These are phyloP conservation scores for Diaporthe helianthi DNA, from an alignment of 2,329 filamentous ascomycete genomes.

Conservation along the genomic window DNA sequence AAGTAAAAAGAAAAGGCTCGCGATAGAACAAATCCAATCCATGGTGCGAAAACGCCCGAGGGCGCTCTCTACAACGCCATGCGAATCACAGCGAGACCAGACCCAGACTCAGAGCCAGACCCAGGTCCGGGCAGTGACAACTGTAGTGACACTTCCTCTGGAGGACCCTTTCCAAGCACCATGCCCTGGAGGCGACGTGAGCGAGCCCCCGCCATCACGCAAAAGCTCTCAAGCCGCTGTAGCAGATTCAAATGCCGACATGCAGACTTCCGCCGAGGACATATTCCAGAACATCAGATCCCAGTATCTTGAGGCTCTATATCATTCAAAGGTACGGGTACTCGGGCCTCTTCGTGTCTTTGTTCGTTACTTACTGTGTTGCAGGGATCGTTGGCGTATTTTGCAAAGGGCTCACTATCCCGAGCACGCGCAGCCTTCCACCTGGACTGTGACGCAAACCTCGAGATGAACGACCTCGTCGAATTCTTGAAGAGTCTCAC, in stretches of 20 bases:
- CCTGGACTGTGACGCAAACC: constrained; percentile 64
- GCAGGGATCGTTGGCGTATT: constrained; percentile 80
- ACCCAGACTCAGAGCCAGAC: constrained; percentile 33
- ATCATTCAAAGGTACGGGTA: constrained; percentile 64
- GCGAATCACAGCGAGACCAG: constrained; percentile 39
- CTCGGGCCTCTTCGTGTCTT: background rate
- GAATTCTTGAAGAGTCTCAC: constrained; percentile 73
- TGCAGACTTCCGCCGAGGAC: constrained; percentile 53
- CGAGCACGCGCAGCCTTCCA: constrained; percentile 76
- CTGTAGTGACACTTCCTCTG: constrained; percentile 9
- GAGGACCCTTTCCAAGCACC: background rate
- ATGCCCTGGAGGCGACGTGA: background rate
- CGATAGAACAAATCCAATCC: constrained; percentile 69
- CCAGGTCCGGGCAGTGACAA: background rate
- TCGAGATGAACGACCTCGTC: constrained; percentile 69
- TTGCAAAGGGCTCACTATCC: constrained; percentile 81
- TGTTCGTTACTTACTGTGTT: constrained; percentile 32
- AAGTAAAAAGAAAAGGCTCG: constrained; percentile 62
- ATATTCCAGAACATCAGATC: constrained; percentile 66
- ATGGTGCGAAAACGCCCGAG: constrained; percentile 61
- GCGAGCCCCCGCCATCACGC: background rate
- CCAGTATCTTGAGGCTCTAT: constrained; percentile 66
- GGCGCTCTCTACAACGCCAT: constrained; percentile 51
- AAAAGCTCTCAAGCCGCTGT: constrained; percentile 21
- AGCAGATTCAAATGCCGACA: constrained; percentile 36